Base-by-base conservation (phyloP, 2,329 filamentous ascomycete species). In the Lachnellula willkommii region DNA sequence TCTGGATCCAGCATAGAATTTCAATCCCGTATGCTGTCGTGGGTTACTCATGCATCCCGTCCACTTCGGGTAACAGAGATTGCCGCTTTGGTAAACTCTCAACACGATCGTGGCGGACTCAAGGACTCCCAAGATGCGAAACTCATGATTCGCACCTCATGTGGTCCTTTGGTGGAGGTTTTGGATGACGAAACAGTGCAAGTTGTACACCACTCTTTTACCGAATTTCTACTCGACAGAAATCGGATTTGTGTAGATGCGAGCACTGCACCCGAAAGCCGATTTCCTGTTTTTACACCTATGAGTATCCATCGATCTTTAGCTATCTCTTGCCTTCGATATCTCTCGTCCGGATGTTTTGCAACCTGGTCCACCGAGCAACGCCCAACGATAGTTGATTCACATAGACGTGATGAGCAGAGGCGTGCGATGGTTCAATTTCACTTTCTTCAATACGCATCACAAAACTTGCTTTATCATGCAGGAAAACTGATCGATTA, bases 121-220 rank as follows among this genome's bases (percentile, higher is more conserved):
- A 49, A 52, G 15, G 6, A n/a, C 37, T 58, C 7, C 49, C 57
- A 63, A 52, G 56, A 64, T 7, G 67, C 63, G 35, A 77, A 77
- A 55, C 52, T 65, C 1, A 59, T 74, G 5, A 66, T 75, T 11
- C 63, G 69, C 26, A 64, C 61, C 11, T 67, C 69, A 6, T 76
- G 72, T 57, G 74, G 74, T 1, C 69, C 73, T 8, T 59, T 78
- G 35, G 57, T 78, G 1, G 75, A 78, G 56, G 65, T 77, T 20
- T 63, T 74, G 2, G 72, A 75, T 17, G 74, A 78, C 49, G 75
- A 76, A 52, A 74, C 72, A 0, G 56, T 78, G 9, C 69, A 70
- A 17, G 70, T 78, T 5, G 72, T 78, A 6, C 76, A 79, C 57
- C 76, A 78, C 52, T 78, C 75, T 1, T 73, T 79, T 42, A 77